phyloP scores from a whole-genome alignment of 257 asterid genomes.

The Gentiana dahurica region DNA sequence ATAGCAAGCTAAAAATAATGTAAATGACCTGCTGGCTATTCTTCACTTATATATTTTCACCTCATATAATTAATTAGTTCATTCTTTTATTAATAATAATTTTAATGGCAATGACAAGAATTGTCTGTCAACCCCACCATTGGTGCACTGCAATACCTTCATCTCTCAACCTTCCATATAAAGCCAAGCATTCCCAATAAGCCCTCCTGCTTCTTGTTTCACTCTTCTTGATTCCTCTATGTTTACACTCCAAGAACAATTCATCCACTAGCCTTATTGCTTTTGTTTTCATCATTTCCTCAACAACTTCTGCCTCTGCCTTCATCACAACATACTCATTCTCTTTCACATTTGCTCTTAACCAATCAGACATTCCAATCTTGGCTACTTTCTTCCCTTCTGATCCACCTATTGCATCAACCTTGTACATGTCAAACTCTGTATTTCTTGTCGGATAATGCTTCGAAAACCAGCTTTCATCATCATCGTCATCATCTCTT shows the following conservation, averaged over 20 bases:
- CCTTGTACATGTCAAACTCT: conserved; percentile 26
- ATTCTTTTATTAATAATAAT: too few species aligned
- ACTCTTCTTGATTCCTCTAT: conserved; percentile 31
- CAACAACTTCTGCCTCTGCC: conserved; percentile 74
- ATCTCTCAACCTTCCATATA: conserved; percentile 73
- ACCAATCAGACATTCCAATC: conserved; percentile 43
- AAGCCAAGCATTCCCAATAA: conserved; percentile 75
- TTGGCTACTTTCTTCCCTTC: conserved; percentile 1
- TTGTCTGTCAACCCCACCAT: conserved; percentile 56
- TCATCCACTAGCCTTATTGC: conserved; percentile 56
- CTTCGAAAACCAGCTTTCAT: conserved; percentile 35
- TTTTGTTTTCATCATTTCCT: conserved; percentile 48
- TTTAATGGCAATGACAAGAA: not conserved
- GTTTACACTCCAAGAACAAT: conserved; percentile 65
- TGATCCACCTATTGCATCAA: conserved; percentile 20
- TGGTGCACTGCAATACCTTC: conserved; percentile 82
- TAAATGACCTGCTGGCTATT: too few species aligned
- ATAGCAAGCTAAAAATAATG: too few species aligned
- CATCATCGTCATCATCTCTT: conserved; percentile 8
- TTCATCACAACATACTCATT: conserved; percentile 81
- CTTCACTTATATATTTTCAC: too few species aligned
- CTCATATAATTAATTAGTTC: too few species aligned
- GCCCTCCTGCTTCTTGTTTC: conserved; percentile 42
- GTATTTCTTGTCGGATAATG: conserved; percentile 34
- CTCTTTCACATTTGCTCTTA: conserved; percentile 35